phyloP scores from a whole-genome alignment of 2,329 filamentous ascomycete genomes.

The Cordyceps farinosa region DNA sequence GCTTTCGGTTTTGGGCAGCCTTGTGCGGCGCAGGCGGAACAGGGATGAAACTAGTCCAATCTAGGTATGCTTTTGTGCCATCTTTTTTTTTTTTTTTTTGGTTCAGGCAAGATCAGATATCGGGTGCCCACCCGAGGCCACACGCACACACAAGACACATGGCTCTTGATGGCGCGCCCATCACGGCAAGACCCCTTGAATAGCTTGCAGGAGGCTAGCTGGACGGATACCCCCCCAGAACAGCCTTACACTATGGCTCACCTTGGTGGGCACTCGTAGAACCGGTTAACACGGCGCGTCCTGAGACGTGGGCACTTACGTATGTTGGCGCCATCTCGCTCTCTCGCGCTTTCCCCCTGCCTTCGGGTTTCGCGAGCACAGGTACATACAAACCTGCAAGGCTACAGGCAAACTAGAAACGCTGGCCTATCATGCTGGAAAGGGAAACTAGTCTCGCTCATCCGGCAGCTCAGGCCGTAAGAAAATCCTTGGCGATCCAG shows the following conservation, averaged over 20 bases:
- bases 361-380: constrained; percentile 2
- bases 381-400: background rate
- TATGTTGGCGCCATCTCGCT: constrained; percentile 8
- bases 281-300: constrained; percentile 11
- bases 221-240: background rate
- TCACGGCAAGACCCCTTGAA: background rate
- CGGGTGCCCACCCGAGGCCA: background rate
- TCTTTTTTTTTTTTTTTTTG: background rate
- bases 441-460: background rate
- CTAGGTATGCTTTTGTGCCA: background rate
- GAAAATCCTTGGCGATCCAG: background rate
- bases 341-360: background rate
- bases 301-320: constrained; percentile 7
- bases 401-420: background rate
- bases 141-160: background rate
- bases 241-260: background rate
- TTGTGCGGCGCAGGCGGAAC: background rate
- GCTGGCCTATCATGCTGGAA: background rate
- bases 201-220: background rate
- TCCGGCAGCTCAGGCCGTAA: background rate
- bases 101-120: background rate
- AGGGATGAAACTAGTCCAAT: background rate
- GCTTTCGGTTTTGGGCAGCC: constrained; percentile 11
- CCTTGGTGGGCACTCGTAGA: background rate
- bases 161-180: background rate